Evolutionary conservation across 768 basidiomycete species (phyloP).

Genomic region (Chalciporus sphaerocephalus): DNA sequence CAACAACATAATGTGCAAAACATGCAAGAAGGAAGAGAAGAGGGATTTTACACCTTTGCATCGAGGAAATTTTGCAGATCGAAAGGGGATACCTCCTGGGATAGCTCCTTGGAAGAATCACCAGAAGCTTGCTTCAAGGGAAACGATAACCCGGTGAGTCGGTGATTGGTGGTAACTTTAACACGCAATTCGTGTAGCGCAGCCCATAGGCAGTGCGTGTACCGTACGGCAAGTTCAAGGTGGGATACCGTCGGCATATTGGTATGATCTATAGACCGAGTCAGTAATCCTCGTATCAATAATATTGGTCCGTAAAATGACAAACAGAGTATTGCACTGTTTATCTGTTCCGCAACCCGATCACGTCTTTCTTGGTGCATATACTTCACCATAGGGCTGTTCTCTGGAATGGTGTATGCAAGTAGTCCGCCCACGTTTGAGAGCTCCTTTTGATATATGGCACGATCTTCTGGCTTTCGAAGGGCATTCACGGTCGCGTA

Average conservation of each 20-base stretch:
- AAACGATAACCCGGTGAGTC: slow-evolving; percentile 42
- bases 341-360: slow-evolving; percentile 82
- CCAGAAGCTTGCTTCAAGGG: slow-evolving; percentile 34
- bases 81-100: slow-evolving; percentile 48
- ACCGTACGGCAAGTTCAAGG: slow-evolving; percentile 61
- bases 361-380: slow-evolving; percentile 73
- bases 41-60: slow-evolving; percentile 39
- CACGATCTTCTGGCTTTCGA: slow-evolving; percentile 49
- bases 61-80: slow-evolving; percentile 53
- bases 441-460: slow-evolving; percentile 65
- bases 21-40: not conserved
- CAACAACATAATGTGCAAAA: not conserved
- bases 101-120: slow-evolving; percentile 32
- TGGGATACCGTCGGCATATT: slow-evolving; percentile 52
- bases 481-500: slow-evolving; percentile 59
- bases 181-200: slow-evolving; percentile 47
- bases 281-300: slow-evolving; percentile 2
- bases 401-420: slow-evolving; percentile 79
- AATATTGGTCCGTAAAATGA: slow-evolving; percentile 4
- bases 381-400: slow-evolving; percentile 71
- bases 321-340: slow-evolving; percentile 80
- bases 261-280: slow-evolving; percentile 41
- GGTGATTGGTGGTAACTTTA: slow-evolving; percentile 38
- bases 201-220: slow-evolving; percentile 61
- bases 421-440: slow-evolving; percentile 71